A percentile compares a stretch with the other conserved stretches of the same genome.
Conservation (phyloP, 2,329 filamentous ascomycete species). For the Microdochium paspali region DNA sequence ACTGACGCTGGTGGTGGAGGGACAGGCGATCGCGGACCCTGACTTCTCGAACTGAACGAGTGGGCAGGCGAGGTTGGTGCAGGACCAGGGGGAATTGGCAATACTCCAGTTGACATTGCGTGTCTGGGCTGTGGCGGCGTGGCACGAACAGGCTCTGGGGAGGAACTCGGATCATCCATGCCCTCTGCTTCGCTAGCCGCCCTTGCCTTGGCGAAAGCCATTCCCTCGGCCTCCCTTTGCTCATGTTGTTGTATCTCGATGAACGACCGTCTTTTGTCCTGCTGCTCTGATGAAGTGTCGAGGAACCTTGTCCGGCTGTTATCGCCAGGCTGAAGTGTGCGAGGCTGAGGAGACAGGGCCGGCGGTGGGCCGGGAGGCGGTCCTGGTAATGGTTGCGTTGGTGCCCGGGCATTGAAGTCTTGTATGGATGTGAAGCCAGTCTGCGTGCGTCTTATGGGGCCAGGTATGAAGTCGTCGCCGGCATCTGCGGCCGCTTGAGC, state of each 20-base stretch:
- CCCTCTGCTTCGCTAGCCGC: conserved; percentile 10
- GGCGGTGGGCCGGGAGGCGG: conserved; percentile 6
- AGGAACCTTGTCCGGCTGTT: conserved; percentile 20
- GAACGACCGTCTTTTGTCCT: conserved; percentile 47
- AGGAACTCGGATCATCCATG: conserved; percentile 15
- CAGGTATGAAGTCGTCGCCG: conserved; percentile 40
- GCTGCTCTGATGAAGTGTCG: conserved; percentile 25
- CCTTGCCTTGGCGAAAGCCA: conserved; percentile 45
- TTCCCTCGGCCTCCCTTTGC: conserved; percentile 51
- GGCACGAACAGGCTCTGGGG: conserved; percentile 15
- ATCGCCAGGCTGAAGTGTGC: conserved; percentile 20
- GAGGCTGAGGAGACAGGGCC: conserved; percentile 13
- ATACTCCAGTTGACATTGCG: no score
- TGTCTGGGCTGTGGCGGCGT: conserved; percentile 8
- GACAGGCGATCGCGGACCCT: neutral
- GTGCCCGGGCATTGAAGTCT: conserved; percentile 9
- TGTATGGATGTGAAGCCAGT: conserved; percentile 39
- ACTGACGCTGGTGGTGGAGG: neutral
- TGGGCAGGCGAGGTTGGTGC: neutral
- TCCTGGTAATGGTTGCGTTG: conserved; percentile 1
- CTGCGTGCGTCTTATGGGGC: conserved; percentile 45
- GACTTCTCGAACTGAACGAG: neutral
- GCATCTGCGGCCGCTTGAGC: conserved; percentile 14
- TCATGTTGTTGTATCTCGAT: conserved; percentile 50
- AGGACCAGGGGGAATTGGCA: neutral